phyloP scores from a whole-genome alignment of 106 monocot species.

The Dendrobium officinale region DNA sequence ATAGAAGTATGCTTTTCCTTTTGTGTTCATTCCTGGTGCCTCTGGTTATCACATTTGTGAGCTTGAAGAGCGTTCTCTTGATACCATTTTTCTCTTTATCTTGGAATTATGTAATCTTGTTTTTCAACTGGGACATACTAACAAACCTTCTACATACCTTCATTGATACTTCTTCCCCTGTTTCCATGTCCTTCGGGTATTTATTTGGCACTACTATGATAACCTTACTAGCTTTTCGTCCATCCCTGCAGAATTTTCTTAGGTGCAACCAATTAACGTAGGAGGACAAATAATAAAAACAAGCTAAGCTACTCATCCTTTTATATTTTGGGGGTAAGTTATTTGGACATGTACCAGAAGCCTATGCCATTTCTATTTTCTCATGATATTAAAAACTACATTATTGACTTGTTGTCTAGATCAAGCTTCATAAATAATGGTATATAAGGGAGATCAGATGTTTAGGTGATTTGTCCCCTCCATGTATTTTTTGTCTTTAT shows the following conservation, averaged over 20 bases:
- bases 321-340: not conserved
- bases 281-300: not conserved
- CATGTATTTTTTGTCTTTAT: too few relatives aligned
- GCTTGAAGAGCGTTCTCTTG: not conserved
- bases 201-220: not conserved
- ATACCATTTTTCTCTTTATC: not conserved
- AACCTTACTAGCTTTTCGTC: not conserved
- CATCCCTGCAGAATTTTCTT: not conserved
- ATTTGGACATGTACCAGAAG: not conserved
- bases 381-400: not conserved
- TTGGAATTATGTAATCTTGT: not conserved
- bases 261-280: not conserved
- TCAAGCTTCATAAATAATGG: too few relatives aligned
- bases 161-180: not conserved
- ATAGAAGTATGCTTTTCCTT: not conserved
- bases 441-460: too few relatives aligned
- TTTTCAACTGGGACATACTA: not conserved
- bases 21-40: not conserved
- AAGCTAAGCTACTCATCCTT: not conserved
- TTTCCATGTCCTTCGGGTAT: too few relatives aligned
- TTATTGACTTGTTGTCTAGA: not conserved
- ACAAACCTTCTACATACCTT: not conserved
- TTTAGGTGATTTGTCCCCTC: too few relatives aligned
- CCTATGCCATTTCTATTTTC: not conserved
- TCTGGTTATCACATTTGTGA: not conserved